A percentile compares a stretch with the other conserved stretches of the same genome.
Conservation (phyloP, 345 rosid genomes). For the Zanthoxylum bungeanum region DNA sequence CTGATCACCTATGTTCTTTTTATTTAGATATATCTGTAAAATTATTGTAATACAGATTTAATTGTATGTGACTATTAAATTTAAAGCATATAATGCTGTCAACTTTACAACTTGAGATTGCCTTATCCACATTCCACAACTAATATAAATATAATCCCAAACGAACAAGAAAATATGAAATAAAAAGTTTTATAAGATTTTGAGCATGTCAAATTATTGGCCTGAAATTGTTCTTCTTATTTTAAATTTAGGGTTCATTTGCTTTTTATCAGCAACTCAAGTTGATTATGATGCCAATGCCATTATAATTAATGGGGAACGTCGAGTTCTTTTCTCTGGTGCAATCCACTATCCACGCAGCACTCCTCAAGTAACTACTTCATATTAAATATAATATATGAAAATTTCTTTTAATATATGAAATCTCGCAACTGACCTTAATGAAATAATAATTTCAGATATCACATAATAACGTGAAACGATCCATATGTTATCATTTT, state of each 20-base stretch:
- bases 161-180: no score
- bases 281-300: constrained; percentile 29
- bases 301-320: constrained; percentile 32
- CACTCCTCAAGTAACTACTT: constrained; percentile 30
- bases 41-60: no score
- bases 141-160: neutral
- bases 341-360: constrained; percentile 45
- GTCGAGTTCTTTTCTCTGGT: constrained; percentile 37
- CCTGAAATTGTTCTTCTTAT: neutral
- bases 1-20: no score
- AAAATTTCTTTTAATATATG: no score
- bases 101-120: neutral
- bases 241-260: neutral
- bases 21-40: no score
- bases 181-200: no score
- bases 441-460: no score
- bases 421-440: no score
- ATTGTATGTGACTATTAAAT: no score
- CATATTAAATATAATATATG: no score
- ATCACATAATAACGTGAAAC: no score
- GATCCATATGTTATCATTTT: no score
- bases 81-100: neutral
- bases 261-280: neutral
- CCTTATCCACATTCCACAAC: neutral
- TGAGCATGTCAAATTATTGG: neutral